phyloP scores from a whole-genome alignment of 1,139 yeast genomes.

The Insectozyma bohioensis region DNA sequence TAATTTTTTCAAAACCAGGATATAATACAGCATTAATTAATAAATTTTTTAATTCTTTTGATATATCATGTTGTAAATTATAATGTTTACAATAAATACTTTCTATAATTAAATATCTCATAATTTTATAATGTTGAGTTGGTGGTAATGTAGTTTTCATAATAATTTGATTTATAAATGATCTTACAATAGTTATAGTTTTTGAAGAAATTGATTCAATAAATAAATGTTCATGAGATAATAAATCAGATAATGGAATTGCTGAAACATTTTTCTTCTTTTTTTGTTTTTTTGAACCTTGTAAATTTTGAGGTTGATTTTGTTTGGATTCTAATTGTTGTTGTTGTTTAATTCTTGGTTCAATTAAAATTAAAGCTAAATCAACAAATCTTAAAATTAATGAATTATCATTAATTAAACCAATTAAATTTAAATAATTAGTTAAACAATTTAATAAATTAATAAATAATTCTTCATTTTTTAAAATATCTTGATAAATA shows the following conservation, averaged over 20 bases:
- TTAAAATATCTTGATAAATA: slow-evolving; percentile 28
- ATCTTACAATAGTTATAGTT: slow-evolving; percentile 40
- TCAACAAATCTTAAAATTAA: slow-evolving; percentile 46
- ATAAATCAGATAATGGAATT: slow-evolving; percentile 63
- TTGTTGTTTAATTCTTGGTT: slow-evolving; percentile 28
- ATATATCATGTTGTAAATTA: slow-evolving; percentile 25
- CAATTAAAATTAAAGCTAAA: slow-evolving; percentile 43
- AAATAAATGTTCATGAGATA: slow-evolving; percentile 67
- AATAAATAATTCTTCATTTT: slow-evolving; percentile 31
- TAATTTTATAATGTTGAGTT: slow-evolving; percentile 60
- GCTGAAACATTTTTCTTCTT: slow-evolving; percentile 45
- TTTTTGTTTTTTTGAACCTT: slow-evolving; percentile 26
- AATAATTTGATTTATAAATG: slow-evolving; percentile 51
- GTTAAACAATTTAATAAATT: slow-evolving; percentile 30
- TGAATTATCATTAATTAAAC: slow-evolving; percentile 38
- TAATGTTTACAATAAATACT: slow-evolving; percentile 34
- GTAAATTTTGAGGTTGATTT: slow-evolving; percentile 4
- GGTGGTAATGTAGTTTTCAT: slow-evolving; percentile 56
- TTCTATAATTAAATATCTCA: slow-evolving; percentile 55
- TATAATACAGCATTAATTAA: slow-evolving; percentile 55
- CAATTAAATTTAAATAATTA: slow-evolving; percentile 29
- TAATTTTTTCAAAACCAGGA: slow-evolving; percentile 64
- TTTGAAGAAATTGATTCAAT: slow-evolving; percentile 35
- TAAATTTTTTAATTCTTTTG: slow-evolving; percentile 35
- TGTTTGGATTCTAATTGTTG: neutral